Evolutionary conservation across 768 basidiomycete species (phyloP).

Genomic region (Boletus rubroflammeus): DNA sequence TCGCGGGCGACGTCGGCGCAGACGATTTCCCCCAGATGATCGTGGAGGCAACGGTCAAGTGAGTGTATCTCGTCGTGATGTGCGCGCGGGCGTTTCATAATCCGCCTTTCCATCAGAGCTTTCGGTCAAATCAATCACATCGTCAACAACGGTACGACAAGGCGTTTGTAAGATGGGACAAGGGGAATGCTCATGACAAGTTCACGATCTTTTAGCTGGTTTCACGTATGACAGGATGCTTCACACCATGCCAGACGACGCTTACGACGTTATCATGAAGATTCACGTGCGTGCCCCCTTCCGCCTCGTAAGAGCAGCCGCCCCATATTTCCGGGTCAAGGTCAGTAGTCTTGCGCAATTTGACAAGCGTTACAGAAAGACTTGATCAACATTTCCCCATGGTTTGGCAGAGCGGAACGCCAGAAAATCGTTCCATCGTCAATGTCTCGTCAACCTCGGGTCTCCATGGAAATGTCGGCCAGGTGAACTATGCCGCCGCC

Average conservation of each 20-base stretch:
- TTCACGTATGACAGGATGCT: slow-evolving; percentile 88
- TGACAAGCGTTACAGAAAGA: neutral
- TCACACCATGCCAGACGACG: slow-evolving; percentile 80
- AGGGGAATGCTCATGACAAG: neutral
- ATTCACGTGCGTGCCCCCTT: slow-evolving; percentile 86
- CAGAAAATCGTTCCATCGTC: slow-evolving; percentile 70
- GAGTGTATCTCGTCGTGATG: slow-evolving; percentile 34
- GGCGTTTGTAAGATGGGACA: neutral
- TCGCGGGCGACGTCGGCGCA: slow-evolving; percentile 78
- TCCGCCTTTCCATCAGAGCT: slow-evolving; percentile 40
- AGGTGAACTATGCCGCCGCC: slow-evolving; percentile 78
- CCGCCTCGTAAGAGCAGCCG: slow-evolving; percentile 78
- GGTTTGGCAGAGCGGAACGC: slow-evolving; percentile 42
- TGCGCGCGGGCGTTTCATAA: neutral
- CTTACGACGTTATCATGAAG: slow-evolving; percentile 77
- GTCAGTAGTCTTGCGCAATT: slow-evolving; percentile 19
- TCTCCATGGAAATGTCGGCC: slow-evolving; percentile 84
- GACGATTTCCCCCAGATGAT: slow-evolving; percentile 81
- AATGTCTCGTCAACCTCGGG: slow-evolving; percentile 84
- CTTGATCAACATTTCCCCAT: neutral
- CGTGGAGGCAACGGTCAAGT: slow-evolving; percentile 73
- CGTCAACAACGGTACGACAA: slow-evolving; percentile 66
- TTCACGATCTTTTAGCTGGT: slow-evolving; percentile 41
- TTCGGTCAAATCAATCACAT: slow-evolving; percentile 87
- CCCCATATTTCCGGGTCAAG: slow-evolving; percentile 83